Base-by-base conservation (phyloP, 2,329 filamentous ascomycete genomes). In the Nemania diffusa region DNA sequence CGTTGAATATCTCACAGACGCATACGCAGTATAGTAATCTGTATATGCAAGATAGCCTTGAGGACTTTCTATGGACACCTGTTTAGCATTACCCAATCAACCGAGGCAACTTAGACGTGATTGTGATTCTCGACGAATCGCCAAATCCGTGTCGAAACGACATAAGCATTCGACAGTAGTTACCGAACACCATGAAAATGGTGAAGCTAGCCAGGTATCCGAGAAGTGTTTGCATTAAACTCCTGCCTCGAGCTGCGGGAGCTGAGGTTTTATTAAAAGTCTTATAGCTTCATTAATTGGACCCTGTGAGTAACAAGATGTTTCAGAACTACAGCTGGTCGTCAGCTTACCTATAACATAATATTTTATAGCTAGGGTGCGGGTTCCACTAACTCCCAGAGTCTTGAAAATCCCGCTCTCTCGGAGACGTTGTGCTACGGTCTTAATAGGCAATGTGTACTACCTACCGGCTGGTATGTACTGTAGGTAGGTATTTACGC, bases 1-100 rank as follows among this genome's bases (percentile, higher is more conserved):
- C 76, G 75, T 78, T 76, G 75, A 75, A 72, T 61, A 68, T 72
- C 70, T 71, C 71, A 70, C 69, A 64, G 68, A 66, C 50, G 70
- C 48, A 48, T 37, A n/a, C n/a, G n/a, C n/a, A n/a, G n/a, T n/a
- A 53, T 52, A 48, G 64, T 67, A 63, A 63, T 73, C 64, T 65
- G 63, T 59, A 52, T 64, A 74, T 73, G 69, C 73, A 71, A 40
- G 67, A 70, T 66, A 62, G 69, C 69, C 68, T 64, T 65, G 65
- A 67, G 57, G 66, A 68, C 67, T 66, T 68, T 70, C 50, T 71
- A 70, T 74, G 73, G 73, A 65, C 64, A 64, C 69, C 69, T 42
- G 52, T 60, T 53, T 53, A 65, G 58, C 57, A 17, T 32, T 57
- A 50, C 48, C 44, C 27, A 40, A 52, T 51, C 13, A 37, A 59